Evolutionary conservation across 129 eudicot species (phyloP).

Genomic region (Glebionis coronaria): DNA sequence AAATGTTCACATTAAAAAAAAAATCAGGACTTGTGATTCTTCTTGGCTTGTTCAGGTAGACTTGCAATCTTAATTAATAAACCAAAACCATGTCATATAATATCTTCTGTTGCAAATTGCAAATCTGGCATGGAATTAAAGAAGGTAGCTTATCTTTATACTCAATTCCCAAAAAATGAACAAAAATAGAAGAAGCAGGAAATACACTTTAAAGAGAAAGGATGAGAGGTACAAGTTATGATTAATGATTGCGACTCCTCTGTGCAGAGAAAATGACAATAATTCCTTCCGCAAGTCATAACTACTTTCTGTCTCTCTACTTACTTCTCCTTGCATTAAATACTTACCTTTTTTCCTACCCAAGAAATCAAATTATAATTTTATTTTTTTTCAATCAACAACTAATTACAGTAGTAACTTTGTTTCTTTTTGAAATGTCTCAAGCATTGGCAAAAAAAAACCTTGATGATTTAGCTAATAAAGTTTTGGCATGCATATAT

Average conservation of each 20-base stretch:
- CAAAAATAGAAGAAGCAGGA: conserved; percentile 20
- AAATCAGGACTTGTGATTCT: too few species aligned
- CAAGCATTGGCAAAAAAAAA: too few species aligned
- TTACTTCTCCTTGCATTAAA: conserved; percentile 6
- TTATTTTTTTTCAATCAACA: background rate
- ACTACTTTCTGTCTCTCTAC: conserved; percentile 5
- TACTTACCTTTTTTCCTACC: conserved; percentile 13
- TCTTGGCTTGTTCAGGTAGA: too few species aligned
- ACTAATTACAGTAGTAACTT: conserved; percentile 1
- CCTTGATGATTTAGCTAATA: too few species aligned
- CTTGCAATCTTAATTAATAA: too few species aligned
- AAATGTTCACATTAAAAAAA: too few species aligned
- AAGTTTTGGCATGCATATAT: too few species aligned
- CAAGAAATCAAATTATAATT: background rate
- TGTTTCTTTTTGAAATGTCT: too few species aligned
- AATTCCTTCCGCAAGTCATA: conserved; percentile 14
- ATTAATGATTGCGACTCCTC: conserved; percentile 29
- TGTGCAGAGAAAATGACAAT: conserved; percentile 22
- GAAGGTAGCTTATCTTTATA: background rate
- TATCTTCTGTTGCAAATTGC: background rate
- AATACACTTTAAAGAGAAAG: background rate
- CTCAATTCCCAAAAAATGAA: conserved; percentile 18
- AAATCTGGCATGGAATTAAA: background rate
- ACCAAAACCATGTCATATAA: background rate
- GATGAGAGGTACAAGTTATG: conserved; percentile 21